Conservation (phyloP, 352 stramenopile genomes). For the Pythium rhizo-oryzae region DNA sequence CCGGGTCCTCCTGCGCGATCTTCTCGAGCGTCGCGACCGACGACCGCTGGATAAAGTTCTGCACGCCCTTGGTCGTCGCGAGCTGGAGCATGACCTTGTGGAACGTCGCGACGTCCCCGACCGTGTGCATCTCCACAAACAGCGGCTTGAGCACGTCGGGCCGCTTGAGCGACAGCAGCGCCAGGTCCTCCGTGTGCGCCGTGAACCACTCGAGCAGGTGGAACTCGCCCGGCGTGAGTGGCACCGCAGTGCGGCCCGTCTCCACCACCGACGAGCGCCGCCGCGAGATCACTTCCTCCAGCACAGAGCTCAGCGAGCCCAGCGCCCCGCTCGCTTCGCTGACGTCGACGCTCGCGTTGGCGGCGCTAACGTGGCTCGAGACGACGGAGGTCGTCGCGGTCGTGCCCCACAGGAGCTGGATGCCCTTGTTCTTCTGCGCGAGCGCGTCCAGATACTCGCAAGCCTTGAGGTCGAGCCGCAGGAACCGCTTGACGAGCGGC, state of each 20-base stretch:
- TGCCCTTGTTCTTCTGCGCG: conserved; percentile 48
- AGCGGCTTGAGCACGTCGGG: conserved; percentile 63
- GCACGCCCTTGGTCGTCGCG: conserved; percentile 56
- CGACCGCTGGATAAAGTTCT: conserved; percentile 59
- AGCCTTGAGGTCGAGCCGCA: conserved; percentile 58
- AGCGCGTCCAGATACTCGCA: conserved; percentile 60
- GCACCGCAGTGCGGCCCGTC: neutral
- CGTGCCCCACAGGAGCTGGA: conserved; percentile 67
- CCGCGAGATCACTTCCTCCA: neutral
- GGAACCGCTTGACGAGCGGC: conserved; percentile 63
- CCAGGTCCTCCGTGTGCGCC: conserved; percentile 55
- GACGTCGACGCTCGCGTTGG: neutral
- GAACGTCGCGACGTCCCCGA: conserved; percentile 50
- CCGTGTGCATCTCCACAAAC: conserved; percentile 64
- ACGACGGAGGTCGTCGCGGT: neutral
- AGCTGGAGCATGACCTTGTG: conserved; percentile 70
- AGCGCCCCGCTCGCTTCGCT: neutral
- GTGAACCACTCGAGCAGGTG: conserved; percentile 66
- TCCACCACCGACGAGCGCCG: conserved; percentile 10
- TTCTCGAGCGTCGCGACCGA: conserved; percentile 54
- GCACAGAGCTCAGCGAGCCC: conserved; percentile 1
- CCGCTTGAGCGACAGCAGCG: conserved; percentile 50
- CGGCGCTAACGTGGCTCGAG: neutral
- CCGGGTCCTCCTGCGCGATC: conserved; percentile 62
- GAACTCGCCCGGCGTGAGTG: conserved; percentile 10